Conservation (phyloP, 2,329 filamentous ascomycete genomes). For the Alternaria solani region DNA sequence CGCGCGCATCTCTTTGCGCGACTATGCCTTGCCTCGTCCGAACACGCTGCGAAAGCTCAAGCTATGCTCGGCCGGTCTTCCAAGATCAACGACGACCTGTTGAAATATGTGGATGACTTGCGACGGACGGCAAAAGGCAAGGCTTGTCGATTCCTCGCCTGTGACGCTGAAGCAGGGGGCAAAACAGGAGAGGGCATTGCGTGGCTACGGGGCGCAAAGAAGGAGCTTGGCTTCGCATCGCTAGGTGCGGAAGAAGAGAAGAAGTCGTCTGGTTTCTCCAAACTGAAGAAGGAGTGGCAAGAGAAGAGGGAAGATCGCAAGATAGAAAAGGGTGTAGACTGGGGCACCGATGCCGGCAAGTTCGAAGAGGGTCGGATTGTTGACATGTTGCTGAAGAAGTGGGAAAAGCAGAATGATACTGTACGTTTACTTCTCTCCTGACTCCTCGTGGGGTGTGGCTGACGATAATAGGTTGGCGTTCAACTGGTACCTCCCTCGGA, state of each 20-base stretch:
- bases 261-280: constrained; percentile 66
- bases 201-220: constrained; percentile 81
- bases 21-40: constrained; percentile 84
- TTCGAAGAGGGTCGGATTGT: constrained; percentile 85
- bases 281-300: constrained; percentile 75
- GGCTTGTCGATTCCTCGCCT: constrained; percentile 87
- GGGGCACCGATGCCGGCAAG: constrained; percentile 85
- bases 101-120: constrained; percentile 79
- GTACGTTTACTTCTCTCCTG: constrained; percentile 59
- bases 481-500: constrained; percentile 77
- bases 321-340: constrained; percentile 74
- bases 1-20: constrained; percentile 87
- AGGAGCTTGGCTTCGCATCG: constrained; percentile 72
- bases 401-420: constrained; percentile 92
- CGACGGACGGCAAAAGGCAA: constrained; percentile 79
- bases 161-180: constrained; percentile 84
- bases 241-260: constrained; percentile 49
- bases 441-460: constrained; percentile 2
- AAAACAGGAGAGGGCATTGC: constrained; percentile 85
- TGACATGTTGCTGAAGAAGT: constrained; percentile 86
- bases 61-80: constrained; percentile 58
- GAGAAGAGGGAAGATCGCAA: constrained; percentile 82
- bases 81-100: constrained; percentile 68
- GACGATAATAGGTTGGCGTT: constrained; percentile 71
- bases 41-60: constrained; percentile 80